phyloP scores from a whole-genome alignment of 1,139 yeast genomes.

The Pichiaceae sp. region DNA sequence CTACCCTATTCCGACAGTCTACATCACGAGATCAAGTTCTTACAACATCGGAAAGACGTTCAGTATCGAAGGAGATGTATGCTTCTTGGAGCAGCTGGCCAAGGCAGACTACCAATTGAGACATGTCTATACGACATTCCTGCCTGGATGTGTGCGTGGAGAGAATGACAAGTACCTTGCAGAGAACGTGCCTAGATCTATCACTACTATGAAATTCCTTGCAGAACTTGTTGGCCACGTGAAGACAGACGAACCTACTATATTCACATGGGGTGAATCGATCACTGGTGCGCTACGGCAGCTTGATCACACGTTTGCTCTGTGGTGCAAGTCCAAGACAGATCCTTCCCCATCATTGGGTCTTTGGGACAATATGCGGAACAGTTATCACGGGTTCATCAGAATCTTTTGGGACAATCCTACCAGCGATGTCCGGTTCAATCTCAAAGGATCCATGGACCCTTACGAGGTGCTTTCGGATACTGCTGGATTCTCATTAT shows the following conservation, averaged over 20 bases:
- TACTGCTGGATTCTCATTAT: conserved; percentile 72
- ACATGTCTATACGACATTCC: conserved; percentile 50
- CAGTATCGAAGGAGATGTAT: conserved; percentile 34
- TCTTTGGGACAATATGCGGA: conserved; percentile 67
- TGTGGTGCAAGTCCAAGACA: conserved; percentile 70
- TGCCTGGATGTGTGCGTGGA: conserved; percentile 28
- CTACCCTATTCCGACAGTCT: conserved; percentile 49
- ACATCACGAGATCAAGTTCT: conserved; percentile 26
- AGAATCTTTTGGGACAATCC: conserved; percentile 36
- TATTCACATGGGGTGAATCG: conserved; percentile 80
- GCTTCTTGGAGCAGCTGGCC: conserved; percentile 39
- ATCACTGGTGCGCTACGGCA: conserved; percentile 79
- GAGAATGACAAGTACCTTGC: conserved; percentile 43
- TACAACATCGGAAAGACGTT: conserved; percentile 21
- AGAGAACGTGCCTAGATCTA: conserved; percentile 63
- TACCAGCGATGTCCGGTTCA: conserved; percentile 47
- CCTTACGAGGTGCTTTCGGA: conserved; percentile 69
- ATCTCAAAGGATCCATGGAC: conserved; percentile 62
- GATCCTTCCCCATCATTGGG: conserved; percentile 85
- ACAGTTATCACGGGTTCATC: conserved; percentile 49
- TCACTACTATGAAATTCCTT: conserved; percentile 68
- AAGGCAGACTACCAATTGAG: conserved; percentile 19
- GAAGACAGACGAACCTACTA: conserved; percentile 49
- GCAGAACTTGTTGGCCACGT: conserved; percentile 52
- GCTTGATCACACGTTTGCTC: conserved; percentile 70